These are phyloP conservation scores for Yarrowia sp. DNA, from an alignment of 805 yeast genomes.

Conservation along the genomic window DNA sequence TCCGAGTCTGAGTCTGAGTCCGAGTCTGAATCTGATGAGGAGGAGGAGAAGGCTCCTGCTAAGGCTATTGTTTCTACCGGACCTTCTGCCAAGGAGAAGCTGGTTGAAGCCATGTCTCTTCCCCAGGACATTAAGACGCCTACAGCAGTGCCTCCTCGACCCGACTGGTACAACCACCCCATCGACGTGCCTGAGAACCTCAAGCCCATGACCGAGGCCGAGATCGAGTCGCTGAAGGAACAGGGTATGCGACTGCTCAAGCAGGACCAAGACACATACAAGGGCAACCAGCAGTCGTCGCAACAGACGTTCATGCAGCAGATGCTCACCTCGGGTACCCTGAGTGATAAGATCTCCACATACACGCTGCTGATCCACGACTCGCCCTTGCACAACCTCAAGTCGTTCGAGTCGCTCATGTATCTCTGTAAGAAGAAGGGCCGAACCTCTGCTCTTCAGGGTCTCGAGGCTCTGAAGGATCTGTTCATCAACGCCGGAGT, in stretches of 20 bases:
- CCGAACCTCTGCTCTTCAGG: slow-evolving; percentile 89
- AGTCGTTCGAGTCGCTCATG: slow-evolving; percentile 79
- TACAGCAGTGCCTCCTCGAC: slow-evolving; percentile 64
- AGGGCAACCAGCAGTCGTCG: slow-evolving; percentile 73
- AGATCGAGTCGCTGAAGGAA: slow-evolving; percentile 65
- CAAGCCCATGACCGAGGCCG: slow-evolving; percentile 51
- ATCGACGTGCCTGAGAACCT: slow-evolving; percentile 48
- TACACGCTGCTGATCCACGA: slow-evolving; percentile 91
- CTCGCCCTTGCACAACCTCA: slow-evolving; percentile 88
- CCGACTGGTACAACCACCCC: slow-evolving; percentile 79
- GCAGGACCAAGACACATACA: slow-evolving; percentile 72
- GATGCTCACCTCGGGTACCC: slow-evolving; percentile 88
- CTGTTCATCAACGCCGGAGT: slow-evolving; percentile 76
- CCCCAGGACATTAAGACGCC: slow-evolving; percentile 38
- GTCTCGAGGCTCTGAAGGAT: slow-evolving; percentile 89
- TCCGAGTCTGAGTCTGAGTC: not conserved
- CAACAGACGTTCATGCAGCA: slow-evolving; percentile 89
- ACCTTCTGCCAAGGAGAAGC: slow-evolving; percentile 40
- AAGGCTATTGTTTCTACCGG: slow-evolving; percentile 19
- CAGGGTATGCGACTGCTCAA: slow-evolving; percentile 72
- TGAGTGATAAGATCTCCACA: slow-evolving; percentile 94
- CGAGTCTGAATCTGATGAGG: slow-evolving; percentile 12
- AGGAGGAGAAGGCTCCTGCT: not conserved
- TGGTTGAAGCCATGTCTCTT: slow-evolving; percentile 17
- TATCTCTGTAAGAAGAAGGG: slow-evolving; percentile 88